A percentile compares a stretch with the other conserved stretches of the same genome.
phyloP scores from a whole-genome alignment of 208 protist species.

The Spongospora subterranea region DNA sequence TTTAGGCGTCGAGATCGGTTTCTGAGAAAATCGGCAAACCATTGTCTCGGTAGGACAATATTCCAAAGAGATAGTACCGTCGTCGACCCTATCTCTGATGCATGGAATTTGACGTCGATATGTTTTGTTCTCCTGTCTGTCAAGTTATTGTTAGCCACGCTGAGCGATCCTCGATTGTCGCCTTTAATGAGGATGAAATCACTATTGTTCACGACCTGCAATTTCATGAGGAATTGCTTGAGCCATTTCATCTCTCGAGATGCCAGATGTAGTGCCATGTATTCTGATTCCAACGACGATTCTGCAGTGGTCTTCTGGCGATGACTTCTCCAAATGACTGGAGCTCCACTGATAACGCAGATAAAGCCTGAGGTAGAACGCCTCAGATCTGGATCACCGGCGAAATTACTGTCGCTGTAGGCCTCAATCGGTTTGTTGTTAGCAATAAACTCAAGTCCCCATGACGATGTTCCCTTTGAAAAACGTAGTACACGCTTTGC shows the following conservation, averaged over 20 bases:
- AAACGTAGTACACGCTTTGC: not conserved
- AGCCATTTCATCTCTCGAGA: constrained; percentile 36
- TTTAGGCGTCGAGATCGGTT: constrained; percentile 1
- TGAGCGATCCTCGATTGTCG: constrained; percentile 7
- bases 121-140: constrained; percentile 22
- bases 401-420: constrained; percentile 52
- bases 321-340: constrained; percentile 17
- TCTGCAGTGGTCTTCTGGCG: not conserved
- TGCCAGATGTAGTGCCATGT: constrained; percentile 44
- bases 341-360: not conserved
- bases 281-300: constrained; percentile 31
- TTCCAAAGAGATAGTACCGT: not conserved
- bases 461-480: not conserved
- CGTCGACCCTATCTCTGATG: not conserved
- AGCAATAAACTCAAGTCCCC: not conserved
- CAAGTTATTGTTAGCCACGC: not conserved
- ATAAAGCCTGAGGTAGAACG: constrained; percentile 53
- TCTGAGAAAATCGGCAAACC: not conserved
- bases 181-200: not conserved
- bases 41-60: not conserved
- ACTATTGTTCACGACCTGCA: not conserved
- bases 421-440: not conserved
- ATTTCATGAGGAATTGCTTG: constrained; percentile 15
- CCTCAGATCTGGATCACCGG: constrained; percentile 13
- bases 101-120: constrained; percentile 3